phyloP scores from a whole-genome alignment of 495 filamentous ascomycete species.

The Aspergillus affinis region DNA sequence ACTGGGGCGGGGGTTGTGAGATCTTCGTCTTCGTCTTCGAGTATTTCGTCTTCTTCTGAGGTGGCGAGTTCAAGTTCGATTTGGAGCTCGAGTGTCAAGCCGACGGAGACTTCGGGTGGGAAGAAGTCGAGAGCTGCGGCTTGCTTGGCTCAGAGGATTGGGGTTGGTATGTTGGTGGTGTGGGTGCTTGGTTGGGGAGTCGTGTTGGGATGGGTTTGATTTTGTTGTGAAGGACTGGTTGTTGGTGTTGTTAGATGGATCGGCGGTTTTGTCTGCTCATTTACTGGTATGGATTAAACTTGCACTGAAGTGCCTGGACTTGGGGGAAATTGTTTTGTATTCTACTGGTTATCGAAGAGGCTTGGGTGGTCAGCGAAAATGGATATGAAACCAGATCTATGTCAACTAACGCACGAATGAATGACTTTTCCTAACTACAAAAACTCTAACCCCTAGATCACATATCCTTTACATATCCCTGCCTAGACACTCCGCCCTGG shows the following conservation, averaged over 20 bases:
- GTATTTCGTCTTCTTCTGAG: not conserved
- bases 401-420: slow-evolving; percentile 4
- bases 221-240: not conserved
- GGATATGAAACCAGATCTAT: not conserved
- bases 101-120: not conserved
- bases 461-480: slow-evolving; percentile 36
- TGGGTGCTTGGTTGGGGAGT: not conserved
- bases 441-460: slow-evolving; percentile 1
- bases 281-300: too few species aligned
- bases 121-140: not conserved
- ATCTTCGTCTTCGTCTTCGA: not conserved
- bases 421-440: not conserved
- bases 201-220: not conserved
- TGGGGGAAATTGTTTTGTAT: not conserved
- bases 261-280: not conserved
- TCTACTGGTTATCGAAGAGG: not conserved
- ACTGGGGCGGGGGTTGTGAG: not conserved
- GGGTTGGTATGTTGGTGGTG: not conserved
- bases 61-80: not conserved
- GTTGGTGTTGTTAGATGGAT: too few species aligned
- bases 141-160: not conserved
- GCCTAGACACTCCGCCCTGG: slow-evolving; percentile 52
- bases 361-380: not conserved
- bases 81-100: not conserved
- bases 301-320: not conserved